phyloP scores from a whole-genome alignment of 2,329 filamentous ascomycete species.

The Verticillium albo-atrum region DNA sequence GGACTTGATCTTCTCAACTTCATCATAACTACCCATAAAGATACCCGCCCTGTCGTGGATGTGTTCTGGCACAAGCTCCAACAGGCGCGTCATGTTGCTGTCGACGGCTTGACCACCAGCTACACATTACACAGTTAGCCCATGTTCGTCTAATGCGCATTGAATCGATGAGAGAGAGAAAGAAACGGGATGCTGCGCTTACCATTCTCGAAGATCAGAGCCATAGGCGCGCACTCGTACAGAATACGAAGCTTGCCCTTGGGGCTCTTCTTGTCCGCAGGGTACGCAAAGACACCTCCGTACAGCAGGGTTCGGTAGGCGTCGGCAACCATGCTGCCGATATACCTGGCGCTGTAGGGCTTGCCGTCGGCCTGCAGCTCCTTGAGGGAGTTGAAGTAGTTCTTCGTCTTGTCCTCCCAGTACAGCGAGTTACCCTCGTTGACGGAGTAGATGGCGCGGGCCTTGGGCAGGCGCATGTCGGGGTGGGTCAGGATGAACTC shows the following conservation, averaged over 20 bases:
- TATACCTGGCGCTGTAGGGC: conserved; percentile 93
- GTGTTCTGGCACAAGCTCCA: conserved; percentile 81
- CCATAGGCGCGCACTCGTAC: conserved; percentile 99
- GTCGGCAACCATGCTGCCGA: conserved; percentile 97
- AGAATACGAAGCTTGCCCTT: conserved; percentile 97
- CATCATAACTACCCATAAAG: conserved; percentile 90
- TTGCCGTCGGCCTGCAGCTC: conserved; percentile 69
- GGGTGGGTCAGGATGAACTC: conserved; percentile 99
- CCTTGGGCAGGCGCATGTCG: conserved; percentile 80
- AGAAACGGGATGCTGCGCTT: conserved; percentile 36
- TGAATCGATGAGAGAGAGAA: too few species aligned
- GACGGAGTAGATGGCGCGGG: conserved; percentile 88
- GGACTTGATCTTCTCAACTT: conserved; percentile 91
- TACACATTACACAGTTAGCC: conserved; percentile 33
- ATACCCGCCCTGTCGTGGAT: conserved; percentile 97
- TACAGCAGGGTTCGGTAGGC: conserved; percentile 94
- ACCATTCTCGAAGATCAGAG: conserved; percentile 98
- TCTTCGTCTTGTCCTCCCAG: conserved; percentile 84
- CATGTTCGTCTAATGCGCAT: background rate
- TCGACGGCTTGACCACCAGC: conserved; percentile 90
- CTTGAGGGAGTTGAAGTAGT: conserved; percentile 89
- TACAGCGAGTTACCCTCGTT: conserved; percentile 98
- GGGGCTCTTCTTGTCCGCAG: conserved; percentile 94
- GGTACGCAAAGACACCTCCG: conserved; percentile 96
- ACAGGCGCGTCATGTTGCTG: conserved; percentile 85